Percentiles rank a stretch among this genome's conserved stretches.
Conservation (phyloP, 73 alveolate genomes). For the Urostyla sp. region DNA sequence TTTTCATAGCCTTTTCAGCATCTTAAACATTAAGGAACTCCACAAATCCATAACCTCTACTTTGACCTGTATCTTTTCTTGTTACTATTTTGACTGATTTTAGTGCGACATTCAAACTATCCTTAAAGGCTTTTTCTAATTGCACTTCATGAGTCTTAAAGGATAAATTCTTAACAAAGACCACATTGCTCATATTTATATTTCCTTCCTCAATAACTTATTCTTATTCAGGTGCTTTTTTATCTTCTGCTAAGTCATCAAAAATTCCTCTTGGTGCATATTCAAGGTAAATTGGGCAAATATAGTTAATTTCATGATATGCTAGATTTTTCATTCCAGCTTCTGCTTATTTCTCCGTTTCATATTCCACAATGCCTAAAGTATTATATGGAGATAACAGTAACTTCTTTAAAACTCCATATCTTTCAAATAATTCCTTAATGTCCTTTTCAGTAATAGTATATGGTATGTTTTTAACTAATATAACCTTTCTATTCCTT, state of each 20-base stretch:
- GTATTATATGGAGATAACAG: constrained; percentile 93
- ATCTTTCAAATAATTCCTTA: constrained; percentile 87
- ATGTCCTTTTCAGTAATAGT: constrained; percentile 81
- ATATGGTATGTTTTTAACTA: constrained; percentile 90
- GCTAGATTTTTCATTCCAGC: constrained; percentile 91
- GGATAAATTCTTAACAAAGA: constrained; percentile 92
- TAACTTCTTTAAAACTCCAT: constrained; percentile 85
- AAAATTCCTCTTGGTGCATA: constrained; percentile 69
- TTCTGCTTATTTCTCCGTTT: constrained; percentile 84
- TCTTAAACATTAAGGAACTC: constrained; percentile 87
- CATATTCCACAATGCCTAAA: constrained; percentile 90
- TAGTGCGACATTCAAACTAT: constrained; percentile 78
- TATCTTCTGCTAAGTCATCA: neutral
- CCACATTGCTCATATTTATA: constrained; percentile 76
- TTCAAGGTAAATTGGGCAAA: constrained; percentile 78
- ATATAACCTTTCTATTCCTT: constrained; percentile 79
- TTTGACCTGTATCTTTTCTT: constrained; percentile 80
- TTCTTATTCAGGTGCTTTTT: constrained; percentile 27
- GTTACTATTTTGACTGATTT: constrained; percentile 86
- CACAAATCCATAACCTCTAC: constrained; percentile 97
- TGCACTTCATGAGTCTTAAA: constrained; percentile 87
- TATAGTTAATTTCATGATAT: constrained; percentile 71
- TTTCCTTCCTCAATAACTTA: constrained; percentile 66
- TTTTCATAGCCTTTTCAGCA: constrained; percentile 91
- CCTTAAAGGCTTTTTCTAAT: constrained; percentile 80